These are phyloP conservation scores for Kazachstania martiniae DNA, from an alignment of 805 yeast species.

Conservation along the genomic window DNA sequence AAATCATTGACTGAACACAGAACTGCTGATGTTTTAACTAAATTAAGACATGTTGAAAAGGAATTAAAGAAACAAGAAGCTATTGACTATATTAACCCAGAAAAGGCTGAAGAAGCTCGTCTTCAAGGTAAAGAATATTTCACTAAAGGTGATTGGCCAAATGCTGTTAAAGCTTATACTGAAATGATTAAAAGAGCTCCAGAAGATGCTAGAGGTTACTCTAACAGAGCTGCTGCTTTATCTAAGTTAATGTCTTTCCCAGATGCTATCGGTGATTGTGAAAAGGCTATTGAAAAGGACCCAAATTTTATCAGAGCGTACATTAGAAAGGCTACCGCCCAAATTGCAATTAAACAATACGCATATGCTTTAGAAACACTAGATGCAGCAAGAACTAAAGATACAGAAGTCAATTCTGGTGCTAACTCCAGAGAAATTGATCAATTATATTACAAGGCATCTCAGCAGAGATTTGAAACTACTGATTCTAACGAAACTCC, in stretches of 20 bases:
- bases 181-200: constrained; percentile 98
- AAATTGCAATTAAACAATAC: constrained; percentile 82
- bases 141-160: constrained; percentile 92
- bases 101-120: constrained; percentile 91
- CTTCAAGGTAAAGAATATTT: constrained; percentile 82
- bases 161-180: constrained; percentile 85
- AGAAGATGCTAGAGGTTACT: constrained; percentile 89
- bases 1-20: constrained; percentile 94
- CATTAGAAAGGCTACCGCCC: constrained; percentile 92
- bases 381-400: constrained; percentile 66
- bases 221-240: constrained; percentile 95
- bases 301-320: constrained; percentile 89
- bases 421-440: constrained; percentile 67
- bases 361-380: constrained; percentile 73
- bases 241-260: constrained; percentile 95
- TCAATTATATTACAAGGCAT: constrained; percentile 66
- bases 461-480: constrained; percentile 68
- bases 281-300: constrained; percentile 77
- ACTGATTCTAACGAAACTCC: constrained; percentile 76
- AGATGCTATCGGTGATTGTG: constrained; percentile 89
- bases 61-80: constrained; percentile 71
- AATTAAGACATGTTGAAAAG: constrained; percentile 80
- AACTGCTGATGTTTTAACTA: constrained; percentile 83
- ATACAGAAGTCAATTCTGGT: constrained; percentile 50
- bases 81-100: constrained; percentile 75